These are phyloP conservation scores for Trichoderma gamsii DNA, from an alignment of 495 filamentous ascomycete genomes.

Conservation along the genomic window DNA sequence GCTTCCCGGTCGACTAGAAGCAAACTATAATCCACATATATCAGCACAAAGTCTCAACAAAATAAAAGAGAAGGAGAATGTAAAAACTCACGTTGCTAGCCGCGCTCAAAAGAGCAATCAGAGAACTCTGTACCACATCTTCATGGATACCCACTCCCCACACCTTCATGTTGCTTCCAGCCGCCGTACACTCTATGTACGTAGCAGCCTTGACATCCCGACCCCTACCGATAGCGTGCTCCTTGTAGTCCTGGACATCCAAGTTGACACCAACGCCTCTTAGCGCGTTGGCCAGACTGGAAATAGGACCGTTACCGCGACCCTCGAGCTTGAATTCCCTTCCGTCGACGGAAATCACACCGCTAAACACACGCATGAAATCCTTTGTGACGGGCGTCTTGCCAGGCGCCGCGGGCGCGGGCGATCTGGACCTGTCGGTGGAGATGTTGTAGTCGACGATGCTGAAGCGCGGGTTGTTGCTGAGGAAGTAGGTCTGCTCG, in stretches of 20 bases:
- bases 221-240: too few species aligned
- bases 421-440: slow-evolving; percentile 72
- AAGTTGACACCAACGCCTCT: too few species aligned
- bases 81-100: slow-evolving; percentile 73
- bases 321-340: slow-evolving; percentile 74
- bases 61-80: background rate
- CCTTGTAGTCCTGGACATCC: too few species aligned
- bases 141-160: slow-evolving; percentile 90
- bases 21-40: slow-evolving; percentile 39
- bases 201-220: too few species aligned
- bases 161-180: slow-evolving; percentile 58
- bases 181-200: too few species aligned
- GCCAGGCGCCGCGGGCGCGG: slow-evolving; percentile 60
- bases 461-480: slow-evolving; percentile 72
- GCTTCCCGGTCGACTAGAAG: slow-evolving; percentile 48
- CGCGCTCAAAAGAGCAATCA: slow-evolving; percentile 82
- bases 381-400: slow-evolving; percentile 69
- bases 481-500: slow-evolving; percentile 76
- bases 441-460: slow-evolving; percentile 90
- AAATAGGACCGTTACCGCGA: slow-evolving; percentile 83
- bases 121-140: slow-evolving; percentile 86
- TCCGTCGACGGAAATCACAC: slow-evolving; percentile 78
- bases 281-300: slow-evolving; percentile 69
- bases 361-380: slow-evolving; percentile 76
- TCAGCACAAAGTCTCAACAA: background rate